phyloP scores from a whole-genome alignment of 257 asterid species.

The Rehmannia glutinosa region DNA sequence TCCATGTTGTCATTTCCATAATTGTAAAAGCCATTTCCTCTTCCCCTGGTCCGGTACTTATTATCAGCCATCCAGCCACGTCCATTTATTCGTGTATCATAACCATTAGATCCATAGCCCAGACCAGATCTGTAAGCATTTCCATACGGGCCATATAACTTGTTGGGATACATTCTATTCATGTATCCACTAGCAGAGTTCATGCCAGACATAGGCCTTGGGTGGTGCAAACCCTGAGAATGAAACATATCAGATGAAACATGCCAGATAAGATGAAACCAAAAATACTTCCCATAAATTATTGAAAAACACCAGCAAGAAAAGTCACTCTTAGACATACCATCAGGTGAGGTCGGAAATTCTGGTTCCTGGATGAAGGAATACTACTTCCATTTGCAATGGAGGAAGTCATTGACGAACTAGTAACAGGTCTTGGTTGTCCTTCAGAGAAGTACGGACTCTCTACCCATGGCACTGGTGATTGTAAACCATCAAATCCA shows the following conservation, averaged over 20 bases:
- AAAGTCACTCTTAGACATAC: constrained; percentile 16
- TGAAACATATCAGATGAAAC: neutral
- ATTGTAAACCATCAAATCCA: constrained; percentile 51
- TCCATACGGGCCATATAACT: constrained; percentile 51
- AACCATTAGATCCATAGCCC: constrained; percentile 46
- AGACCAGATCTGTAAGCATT: constrained; percentile 47
- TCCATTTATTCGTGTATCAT: constrained; percentile 39
- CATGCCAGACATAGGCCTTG: constrained; percentile 32
- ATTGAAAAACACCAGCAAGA: neutral
- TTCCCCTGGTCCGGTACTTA: constrained; percentile 53
- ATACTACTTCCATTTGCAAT: constrained; percentile 31
- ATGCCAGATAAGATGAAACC: neutral
- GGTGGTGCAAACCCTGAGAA: constrained; percentile 47
- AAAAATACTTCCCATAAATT: neutral
- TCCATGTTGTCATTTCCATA: constrained; percentile 47
- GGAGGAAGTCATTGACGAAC: constrained; percentile 39
- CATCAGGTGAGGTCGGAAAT: constrained; percentile 36
- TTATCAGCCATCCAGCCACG: constrained; percentile 56
- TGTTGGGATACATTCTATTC: constrained; percentile 51
- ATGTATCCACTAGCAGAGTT: constrained; percentile 38
- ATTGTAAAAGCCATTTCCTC: constrained; percentile 37
- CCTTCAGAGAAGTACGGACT: constrained; percentile 49
- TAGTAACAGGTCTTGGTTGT: constrained; percentile 37
- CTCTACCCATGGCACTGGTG: constrained; percentile 69
- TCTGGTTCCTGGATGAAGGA: constrained; percentile 50